A percentile compares a stretch with the other conserved stretches of the same genome.
Conservation (phyloP, 2,329 filamentous ascomycete species). For the Onygenales sp. region DNA sequence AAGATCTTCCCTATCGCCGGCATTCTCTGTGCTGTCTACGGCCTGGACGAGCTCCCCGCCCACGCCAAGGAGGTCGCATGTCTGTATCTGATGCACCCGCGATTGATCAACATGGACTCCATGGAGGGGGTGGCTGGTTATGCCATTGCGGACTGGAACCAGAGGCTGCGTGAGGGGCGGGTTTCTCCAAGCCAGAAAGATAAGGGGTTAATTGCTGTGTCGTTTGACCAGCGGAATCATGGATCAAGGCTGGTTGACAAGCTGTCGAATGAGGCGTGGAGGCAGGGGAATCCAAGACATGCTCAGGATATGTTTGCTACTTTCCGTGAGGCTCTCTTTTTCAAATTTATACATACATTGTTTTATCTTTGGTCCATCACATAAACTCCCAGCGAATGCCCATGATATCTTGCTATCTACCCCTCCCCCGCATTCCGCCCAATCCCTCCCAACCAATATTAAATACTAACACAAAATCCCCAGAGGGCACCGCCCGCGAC, state of each 20-base stretch:
- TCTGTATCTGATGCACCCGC: constrained; percentile 86
- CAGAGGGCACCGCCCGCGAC: constrained; percentile 62
- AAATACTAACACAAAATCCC: constrained; percentile 4
- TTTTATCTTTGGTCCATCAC: neutral
- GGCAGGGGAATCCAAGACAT: constrained; percentile 66
- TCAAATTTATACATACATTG: neutral
- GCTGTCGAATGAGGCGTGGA: constrained; percentile 68
- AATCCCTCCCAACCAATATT: neutral
- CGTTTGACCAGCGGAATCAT: constrained; percentile 92
- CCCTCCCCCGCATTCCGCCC: neutral
- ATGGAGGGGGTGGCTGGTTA: constrained; percentile 69
- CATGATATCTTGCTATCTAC: neutral
- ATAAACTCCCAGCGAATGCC: neutral
- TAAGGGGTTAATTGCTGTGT: constrained; percentile 65
- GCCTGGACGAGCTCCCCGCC: constrained; percentile 61
- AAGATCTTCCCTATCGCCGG: constrained; percentile 65
- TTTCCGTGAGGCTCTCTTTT: constrained; percentile 45
- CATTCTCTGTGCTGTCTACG: constrained; percentile 69
- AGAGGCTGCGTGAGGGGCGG: constrained; percentile 24
- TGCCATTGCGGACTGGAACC: constrained; percentile 60
- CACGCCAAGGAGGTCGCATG: constrained; percentile 54
- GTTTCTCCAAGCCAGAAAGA: constrained; percentile 17
- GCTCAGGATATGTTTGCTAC: constrained; percentile 86
- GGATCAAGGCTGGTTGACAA: constrained; percentile 61
- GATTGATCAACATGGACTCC: constrained; percentile 57